phyloP scores from a whole-genome alignment of 2,329 filamentous ascomycete genomes.

The Chlorencoelia australis region DNA sequence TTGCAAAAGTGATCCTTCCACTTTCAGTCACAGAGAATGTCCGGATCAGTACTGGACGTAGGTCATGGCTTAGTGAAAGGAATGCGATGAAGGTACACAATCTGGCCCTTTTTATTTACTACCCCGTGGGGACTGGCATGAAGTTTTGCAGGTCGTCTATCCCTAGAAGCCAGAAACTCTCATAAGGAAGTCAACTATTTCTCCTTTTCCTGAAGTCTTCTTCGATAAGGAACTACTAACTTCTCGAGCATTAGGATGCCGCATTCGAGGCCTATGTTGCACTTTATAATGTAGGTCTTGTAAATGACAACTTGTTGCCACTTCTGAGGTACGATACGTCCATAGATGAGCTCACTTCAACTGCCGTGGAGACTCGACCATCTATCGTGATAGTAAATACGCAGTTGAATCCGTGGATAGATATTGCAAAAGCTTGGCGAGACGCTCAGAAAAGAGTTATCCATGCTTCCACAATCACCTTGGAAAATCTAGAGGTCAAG shows the following conservation, averaged over 20 bases:
- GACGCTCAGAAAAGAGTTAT: conserved; percentile 52
- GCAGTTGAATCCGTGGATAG: conserved; percentile 30
- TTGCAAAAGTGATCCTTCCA: conserved; percentile 61
- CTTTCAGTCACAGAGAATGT: conserved; percentile 54
- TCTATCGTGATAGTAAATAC: conserved; percentile 28
- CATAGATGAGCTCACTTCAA: conserved; percentile 44
- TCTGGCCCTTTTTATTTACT: too few species aligned
- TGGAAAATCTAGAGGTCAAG: conserved; percentile 9
- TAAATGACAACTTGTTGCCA: conserved; percentile 74
- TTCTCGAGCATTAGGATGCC: too few species aligned
- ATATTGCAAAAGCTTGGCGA: conserved; percentile 27
- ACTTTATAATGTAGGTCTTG: conserved; percentile 58
- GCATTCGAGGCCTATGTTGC: conserved; percentile 64
- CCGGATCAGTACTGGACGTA: conserved; percentile 40
- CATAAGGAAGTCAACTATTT: too few species aligned
- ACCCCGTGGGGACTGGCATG: too few species aligned
- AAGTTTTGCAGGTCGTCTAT: too few species aligned
- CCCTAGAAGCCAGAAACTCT: too few species aligned
- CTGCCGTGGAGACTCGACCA: conserved; percentile 33
- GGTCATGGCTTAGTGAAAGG: conserved; percentile 55
- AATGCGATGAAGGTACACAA: conserved; percentile 52
- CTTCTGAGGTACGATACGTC: conserved; percentile 25
- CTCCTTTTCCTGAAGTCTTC: too few species aligned
- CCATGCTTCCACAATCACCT: neutral
- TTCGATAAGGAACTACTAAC: too few species aligned